Evolutionary conservation across 805 yeast genomes (phyloP).

Genomic region (Tetrapisispora phaffii): DNA sequence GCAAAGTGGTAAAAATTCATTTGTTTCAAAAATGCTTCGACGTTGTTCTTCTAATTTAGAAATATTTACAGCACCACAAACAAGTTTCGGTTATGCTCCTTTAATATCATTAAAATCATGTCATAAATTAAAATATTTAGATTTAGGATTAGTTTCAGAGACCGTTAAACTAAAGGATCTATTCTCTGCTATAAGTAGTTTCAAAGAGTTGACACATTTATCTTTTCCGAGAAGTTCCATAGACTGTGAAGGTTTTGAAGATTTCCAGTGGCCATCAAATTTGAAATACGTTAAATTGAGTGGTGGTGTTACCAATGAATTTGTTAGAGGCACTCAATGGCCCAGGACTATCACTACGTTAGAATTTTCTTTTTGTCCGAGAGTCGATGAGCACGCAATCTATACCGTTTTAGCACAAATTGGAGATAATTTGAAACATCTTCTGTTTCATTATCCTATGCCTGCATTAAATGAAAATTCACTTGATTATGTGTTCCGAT

Average conservation of each 20-base stretch:
- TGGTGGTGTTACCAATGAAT: constrained; percentile 83
- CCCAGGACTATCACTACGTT: constrained; percentile 62
- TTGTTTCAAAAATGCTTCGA: constrained; percentile 70
- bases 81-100: constrained; percentile 89
- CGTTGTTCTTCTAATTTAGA: constrained; percentile 60
- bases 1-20: constrained; percentile 88
- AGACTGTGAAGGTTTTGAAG: constrained; percentile 43
- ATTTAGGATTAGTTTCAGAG: constrained; percentile 80
- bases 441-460: constrained; percentile 80
- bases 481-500: constrained; percentile 59
- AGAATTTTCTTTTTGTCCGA: constrained; percentile 84
- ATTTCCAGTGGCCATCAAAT: constrained; percentile 65
- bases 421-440: constrained; percentile 53
- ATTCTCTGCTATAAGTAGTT: constrained; percentile 59
- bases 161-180: constrained; percentile 75
- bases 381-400: constrained; percentile 54
- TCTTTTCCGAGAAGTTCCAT: constrained; percentile 87
- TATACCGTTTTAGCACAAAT: constrained; percentile 49
- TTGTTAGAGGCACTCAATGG: constrained; percentile 57
- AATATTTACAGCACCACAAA: constrained; percentile 81
- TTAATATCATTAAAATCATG: constrained; percentile 73
- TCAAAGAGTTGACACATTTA: constrained; percentile 56
- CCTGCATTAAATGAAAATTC: constrained; percentile 63
- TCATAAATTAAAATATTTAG: constrained; percentile 50
- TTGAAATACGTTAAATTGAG: constrained; percentile 64